These are phyloP conservation scores for Pelargonium australe DNA, from an alignment of 441 rosid species.

Conservation along the genomic window DNA sequence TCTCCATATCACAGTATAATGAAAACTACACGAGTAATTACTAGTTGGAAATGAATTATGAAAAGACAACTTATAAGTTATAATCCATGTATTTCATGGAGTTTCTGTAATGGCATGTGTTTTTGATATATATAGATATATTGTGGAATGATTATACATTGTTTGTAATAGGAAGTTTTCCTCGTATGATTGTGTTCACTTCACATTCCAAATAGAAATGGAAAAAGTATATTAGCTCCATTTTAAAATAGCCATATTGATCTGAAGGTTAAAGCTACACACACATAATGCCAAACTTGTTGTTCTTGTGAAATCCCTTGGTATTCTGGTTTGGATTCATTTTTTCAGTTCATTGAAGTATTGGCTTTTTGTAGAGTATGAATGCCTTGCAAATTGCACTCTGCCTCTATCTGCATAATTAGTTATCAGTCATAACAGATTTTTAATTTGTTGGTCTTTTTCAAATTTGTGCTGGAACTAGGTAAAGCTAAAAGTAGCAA, in stretches of 20 bases:
- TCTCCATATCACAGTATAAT: no score
- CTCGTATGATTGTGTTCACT: not conserved
- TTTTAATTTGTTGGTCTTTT: conserved; percentile 3
- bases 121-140: no score
- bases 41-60: no score
- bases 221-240: not conserved
- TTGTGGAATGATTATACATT: not conserved
- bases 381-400: not conserved
- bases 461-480: conserved; percentile 23
- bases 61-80: no score
- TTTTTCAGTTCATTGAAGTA: no score
- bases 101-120: not conserved
- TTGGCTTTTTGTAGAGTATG: not conserved
- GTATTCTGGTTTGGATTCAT: no score
- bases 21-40: no score
- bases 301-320: no score
- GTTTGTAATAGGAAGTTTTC: not conserved
- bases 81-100: not conserved
- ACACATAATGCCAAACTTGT: no score
- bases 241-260: no score
- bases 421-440: not conserved
- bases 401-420: not conserved
- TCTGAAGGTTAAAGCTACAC: no score
- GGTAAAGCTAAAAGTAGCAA: conserved; percentile 57
- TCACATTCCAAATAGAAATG: no score